phyloP scores from a whole-genome alignment of 768 basidiomycete species.

The Phlegmacium glaucopus region DNA sequence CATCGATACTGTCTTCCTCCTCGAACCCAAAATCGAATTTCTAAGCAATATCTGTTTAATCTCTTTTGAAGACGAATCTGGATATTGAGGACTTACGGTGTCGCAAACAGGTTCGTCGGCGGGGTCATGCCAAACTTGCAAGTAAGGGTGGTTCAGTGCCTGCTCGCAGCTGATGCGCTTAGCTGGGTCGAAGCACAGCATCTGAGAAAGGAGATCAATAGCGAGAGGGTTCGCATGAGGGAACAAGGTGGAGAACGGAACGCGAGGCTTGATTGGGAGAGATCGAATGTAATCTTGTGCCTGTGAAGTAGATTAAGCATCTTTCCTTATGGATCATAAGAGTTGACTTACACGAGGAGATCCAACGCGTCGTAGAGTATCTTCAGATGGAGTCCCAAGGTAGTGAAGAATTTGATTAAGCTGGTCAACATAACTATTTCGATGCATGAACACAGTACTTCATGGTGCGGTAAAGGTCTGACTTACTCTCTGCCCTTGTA shows the following conservation, averaged over 20 bases:
- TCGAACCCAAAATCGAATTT: constrained; percentile 97
- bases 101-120: constrained; percentile 90
- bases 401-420: constrained; percentile 97
- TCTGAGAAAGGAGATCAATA: constrained; percentile 86
- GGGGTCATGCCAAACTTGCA: constrained; percentile 97
- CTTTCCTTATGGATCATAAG: not conserved
- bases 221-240: constrained; percentile 93
- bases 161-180: constrained; percentile 96
- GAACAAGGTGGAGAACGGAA: constrained; percentile 89
- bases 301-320: constrained; percentile 32
- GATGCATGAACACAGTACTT: constrained; percentile 4
- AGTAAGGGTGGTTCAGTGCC: constrained; percentile 91
- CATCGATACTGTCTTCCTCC: constrained; percentile 93
- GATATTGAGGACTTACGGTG: constrained; percentile 40
- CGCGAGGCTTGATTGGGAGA: constrained; percentile 93
- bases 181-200: constrained; percentile 95
- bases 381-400: constrained; percentile 96
- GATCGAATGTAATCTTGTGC: constrained; percentile 98
- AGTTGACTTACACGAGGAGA: constrained; percentile 73
- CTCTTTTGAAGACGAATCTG: not conserved
- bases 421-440: constrained; percentile 89
- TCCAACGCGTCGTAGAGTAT: constrained; percentile 93
- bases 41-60: constrained; percentile 30
- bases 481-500: constrained; percentile 96
- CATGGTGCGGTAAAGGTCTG: not conserved